phyloP scores from a whole-genome alignment of 1,139 yeast genomes.

The Kodamaea alishanica region DNA sequence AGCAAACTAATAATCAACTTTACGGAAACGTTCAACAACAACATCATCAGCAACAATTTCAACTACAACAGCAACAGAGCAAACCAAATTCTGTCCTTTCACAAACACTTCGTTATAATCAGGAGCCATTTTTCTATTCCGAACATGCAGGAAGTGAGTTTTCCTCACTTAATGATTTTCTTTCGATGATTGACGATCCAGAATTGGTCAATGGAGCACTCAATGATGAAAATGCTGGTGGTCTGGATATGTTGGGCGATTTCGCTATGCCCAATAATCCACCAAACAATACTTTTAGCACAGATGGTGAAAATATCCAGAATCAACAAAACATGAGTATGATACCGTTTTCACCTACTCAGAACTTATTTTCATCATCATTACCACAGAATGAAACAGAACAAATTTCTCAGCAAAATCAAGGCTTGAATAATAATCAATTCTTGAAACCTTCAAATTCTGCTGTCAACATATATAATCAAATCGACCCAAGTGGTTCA shows the following conservation, averaged over 20 bases:
- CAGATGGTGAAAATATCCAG: constrained; percentile 2
- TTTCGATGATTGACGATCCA: constrained; percentile 88
- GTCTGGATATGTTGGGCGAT: constrained; percentile 25
- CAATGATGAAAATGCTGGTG: constrained; percentile 30
- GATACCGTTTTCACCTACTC: constrained; percentile 30
- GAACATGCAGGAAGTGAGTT: constrained; percentile 95
- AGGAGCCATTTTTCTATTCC: constrained; percentile 76
- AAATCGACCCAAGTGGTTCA: not conserved
- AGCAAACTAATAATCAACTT: constrained; percentile 5
- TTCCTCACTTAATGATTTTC: constrained; percentile 82
- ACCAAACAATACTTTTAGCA: not conserved
- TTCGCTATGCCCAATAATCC: constrained; percentile 3
- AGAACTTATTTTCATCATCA: constrained; percentile 21
- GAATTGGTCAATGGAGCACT: constrained; percentile 52
- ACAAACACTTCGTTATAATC: constrained; percentile 50
- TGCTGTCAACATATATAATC: not conserved
- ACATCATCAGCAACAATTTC: constrained; percentile 7
- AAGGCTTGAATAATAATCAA: constrained; percentile 9
- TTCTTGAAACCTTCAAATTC: constrained; percentile 8
- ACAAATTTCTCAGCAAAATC: constrained; percentile 9
- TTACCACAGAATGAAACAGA: constrained; percentile 16
- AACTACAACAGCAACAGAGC: constrained; percentile 7
- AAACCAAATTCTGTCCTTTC: constrained; percentile 33
- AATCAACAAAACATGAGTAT: constrained; percentile 18
- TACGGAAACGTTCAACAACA: constrained; percentile 2